A percentile compares a stretch with the other conserved stretches of the same genome.
These are phyloP conservation scores for Lactarius sp. DNA, from an alignment of 768 basidiomycete species.

Conservation along the genomic window DNA sequence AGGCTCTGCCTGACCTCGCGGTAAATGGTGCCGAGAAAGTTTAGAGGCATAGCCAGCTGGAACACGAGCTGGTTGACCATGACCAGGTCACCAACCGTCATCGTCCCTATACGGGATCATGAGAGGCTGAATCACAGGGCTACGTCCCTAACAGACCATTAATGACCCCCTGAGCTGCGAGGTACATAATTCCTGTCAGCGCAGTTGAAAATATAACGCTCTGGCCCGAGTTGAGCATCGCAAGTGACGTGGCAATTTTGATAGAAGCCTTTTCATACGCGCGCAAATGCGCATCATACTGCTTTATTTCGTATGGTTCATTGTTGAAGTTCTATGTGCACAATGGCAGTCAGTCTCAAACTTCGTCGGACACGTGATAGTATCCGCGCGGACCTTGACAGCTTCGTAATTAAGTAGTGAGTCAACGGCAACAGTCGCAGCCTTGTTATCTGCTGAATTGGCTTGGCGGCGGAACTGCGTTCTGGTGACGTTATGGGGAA, in stretches of 20 bases:
- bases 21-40: slow-evolving; percentile 96
- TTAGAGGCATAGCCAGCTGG: slow-evolving; percentile 92
- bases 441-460: slow-evolving; percentile 94
- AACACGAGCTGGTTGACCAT: slow-evolving; percentile 99
- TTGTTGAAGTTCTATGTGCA: slow-evolving; percentile 90
- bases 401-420: slow-evolving; percentile 98
- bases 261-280: slow-evolving; percentile 88
- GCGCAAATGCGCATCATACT: slow-evolving; percentile 86
- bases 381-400: slow-evolving; percentile 68
- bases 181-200: slow-evolving; percentile 90
- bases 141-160: slow-evolving; percentile 52
- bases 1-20: slow-evolving; percentile 94
- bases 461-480: slow-evolving; percentile 92
- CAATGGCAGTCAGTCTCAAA: not conserved
- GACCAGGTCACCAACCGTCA: slow-evolving; percentile 97
- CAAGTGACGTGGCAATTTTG: slow-evolving; percentile 92
- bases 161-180: slow-evolving; percentile 91
- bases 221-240: slow-evolving; percentile 93
- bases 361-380: not conserved
- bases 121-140: not conserved
- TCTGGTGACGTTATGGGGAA: slow-evolving; percentile 37
- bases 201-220: slow-evolving; percentile 95
- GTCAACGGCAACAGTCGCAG: slow-evolving; percentile 90
- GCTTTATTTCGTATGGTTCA: slow-evolving; percentile 82
- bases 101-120: slow-evolving; percentile 58